Base-by-base conservation (phyloP, 2,329 filamentous ascomycete genomes). In the Allantophomopsis lycopodina region DNA sequence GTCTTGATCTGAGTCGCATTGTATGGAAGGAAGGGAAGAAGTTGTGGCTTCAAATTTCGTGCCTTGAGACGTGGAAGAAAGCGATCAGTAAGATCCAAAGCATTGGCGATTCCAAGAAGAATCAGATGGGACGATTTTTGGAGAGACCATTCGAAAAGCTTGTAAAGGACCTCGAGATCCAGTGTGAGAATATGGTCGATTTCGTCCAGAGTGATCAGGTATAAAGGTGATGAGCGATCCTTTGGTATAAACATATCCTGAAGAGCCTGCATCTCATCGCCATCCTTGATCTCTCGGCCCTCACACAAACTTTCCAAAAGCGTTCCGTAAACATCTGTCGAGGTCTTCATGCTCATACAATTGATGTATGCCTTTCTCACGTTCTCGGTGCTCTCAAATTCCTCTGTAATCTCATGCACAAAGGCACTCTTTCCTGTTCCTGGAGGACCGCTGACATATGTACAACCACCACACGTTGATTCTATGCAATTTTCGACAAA, bases 361-460 rank as follows among this genome's bases (percentile, higher is more conserved):
- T 98, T 98, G 67, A 98, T 72, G 54, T 88, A 89, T 2, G 79
- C 78, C 39, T 79, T 77, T 51, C 75, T 77, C 39, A 91, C 65
- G 4, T 59, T 59, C 11, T 59, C 52, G 2, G 64, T 58, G 13
- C 69, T 55, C 10, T 64, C 62, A 37, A 80, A 61, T 34, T 76
- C 66, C 36, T 74, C 64, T 36, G 82, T 82, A 38, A 94, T 74
- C 55, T 93, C 80, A 46, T 79, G 79, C 45, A 96, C 77, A 67
- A 96, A 81, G 21, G 91, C 91, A 58, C 88, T 96, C 64, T 98
- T 98, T 40, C 91, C 91, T 0, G 91, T 98, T 10, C 91, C 91
- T 2, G 91, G 91, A 4, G 91, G 91, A 0, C 91, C 91, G 50
- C 88, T 95, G 48, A 98, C 81, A 56, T 98, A 98, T 38, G 94